A percentile compares a stretch with the other conserved stretches of the same genome.
Evolutionary conservation across 2,329 filamentous ascomycete genomes (phyloP).

Genomic region (Stemphylium vesicarium): DNA sequence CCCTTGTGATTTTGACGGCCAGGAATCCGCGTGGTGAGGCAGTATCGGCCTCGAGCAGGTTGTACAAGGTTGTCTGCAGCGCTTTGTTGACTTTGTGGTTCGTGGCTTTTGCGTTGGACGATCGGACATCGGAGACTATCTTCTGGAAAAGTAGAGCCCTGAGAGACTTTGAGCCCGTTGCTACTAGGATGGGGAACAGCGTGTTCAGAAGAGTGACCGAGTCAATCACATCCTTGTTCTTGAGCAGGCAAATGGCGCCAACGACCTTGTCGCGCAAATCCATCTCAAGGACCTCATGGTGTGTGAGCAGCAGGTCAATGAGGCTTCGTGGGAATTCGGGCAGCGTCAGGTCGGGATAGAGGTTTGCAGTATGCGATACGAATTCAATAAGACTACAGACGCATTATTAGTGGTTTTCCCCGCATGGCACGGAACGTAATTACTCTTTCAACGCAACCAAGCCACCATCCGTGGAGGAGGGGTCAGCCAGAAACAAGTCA

Average conservation of each 20-base stretch:
- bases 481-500: conserved; percentile 88
- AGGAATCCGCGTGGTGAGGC: conserved; percentile 87
- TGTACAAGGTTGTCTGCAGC: conserved; percentile 91
- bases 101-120: conserved; percentile 82
- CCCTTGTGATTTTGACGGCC: conserved; percentile 93
- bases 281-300: conserved; percentile 81
- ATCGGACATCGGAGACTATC: conserved; percentile 87
- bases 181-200: conserved; percentile 90
- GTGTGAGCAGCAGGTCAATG: conserved; percentile 77
- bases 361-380: conserved; percentile 90
- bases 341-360: conserved; percentile 81
- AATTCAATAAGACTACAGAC: conserved; percentile 74
- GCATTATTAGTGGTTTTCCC: neutral
- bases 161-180: conserved; percentile 90
- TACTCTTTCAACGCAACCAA: conserved; percentile 81
- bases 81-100: conserved; percentile 94
- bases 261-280: conserved; percentile 79
- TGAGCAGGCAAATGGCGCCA: conserved; percentile 82
- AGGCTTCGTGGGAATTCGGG: conserved; percentile 77
- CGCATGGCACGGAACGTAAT: neutral
- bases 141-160: conserved; percentile 85
- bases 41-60: conserved; percentile 85
- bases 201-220: conserved; percentile 81
- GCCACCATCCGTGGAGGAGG: conserved; percentile 77
- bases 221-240: conserved; percentile 91